Percentiles rank a stretch among this genome's conserved stretches.
phyloP scores from a whole-genome alignment of 208 protist species.

The Trypanosoma avium region DNA sequence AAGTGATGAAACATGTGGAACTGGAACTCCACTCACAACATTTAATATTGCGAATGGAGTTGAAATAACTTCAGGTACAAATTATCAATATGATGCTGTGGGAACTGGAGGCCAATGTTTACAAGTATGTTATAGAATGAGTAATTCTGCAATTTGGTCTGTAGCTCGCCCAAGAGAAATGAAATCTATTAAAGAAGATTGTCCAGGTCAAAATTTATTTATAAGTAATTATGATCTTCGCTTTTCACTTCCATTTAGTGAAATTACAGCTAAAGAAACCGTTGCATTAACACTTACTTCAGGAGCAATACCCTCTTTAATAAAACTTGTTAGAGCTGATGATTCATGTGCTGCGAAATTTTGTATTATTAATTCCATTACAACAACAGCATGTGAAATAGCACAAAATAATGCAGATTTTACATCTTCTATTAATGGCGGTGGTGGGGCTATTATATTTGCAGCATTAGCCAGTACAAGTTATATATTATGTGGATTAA shows the following conservation, averaged over 20 bases:
- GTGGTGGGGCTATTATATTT: constrained; percentile 21
- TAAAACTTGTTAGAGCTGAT: constrained; percentile 62
- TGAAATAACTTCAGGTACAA: constrained; percentile 40
- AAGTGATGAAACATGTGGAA: constrained; percentile 32
- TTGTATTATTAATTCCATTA: constrained; percentile 30
- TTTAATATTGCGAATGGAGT: constrained; percentile 34
- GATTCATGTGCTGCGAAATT: constrained; percentile 55
- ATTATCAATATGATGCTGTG: constrained; percentile 66
- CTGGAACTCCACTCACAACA: constrained; percentile 2
- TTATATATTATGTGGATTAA: constrained; percentile 72
- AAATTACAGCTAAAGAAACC: constrained; percentile 61
- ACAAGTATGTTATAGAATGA: constrained; percentile 67
- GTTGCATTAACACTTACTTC: constrained; percentile 35
- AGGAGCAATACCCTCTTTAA: constrained; percentile 17
- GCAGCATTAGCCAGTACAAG: constrained; percentile 28
- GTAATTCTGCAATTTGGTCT: constrained; percentile 43
- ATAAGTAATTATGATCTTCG: constrained; percentile 60
- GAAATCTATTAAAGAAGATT: constrained; percentile 24
- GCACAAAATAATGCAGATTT: constrained; percentile 40
- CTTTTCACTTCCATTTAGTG: constrained; percentile 35
- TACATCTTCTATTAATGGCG: constrained; percentile 31
- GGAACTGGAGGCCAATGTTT: constrained; percentile 61
- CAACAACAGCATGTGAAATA: constrained; percentile 47
- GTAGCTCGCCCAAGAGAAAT: constrained; percentile 33
- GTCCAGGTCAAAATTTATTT: constrained; percentile 52